A percentile compares a stretch with the other conserved stretches of the same genome.
Conservation (phyloP, 805 yeast species). For the Wickerhamomyces canadensis region DNA sequence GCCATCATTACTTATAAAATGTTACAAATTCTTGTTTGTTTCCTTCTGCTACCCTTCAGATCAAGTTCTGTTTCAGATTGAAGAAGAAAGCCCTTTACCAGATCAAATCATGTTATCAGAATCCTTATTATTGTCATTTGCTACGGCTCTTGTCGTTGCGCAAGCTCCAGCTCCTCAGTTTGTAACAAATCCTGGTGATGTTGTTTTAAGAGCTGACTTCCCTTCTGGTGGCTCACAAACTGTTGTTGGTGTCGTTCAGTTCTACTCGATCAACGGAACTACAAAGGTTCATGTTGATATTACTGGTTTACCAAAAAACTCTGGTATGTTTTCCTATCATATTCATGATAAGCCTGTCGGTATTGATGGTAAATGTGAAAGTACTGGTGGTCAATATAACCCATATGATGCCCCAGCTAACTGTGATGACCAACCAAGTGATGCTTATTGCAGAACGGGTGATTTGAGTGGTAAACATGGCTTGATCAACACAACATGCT, state of each 20-base stretch:
- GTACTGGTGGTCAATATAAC: constrained; percentile 54
- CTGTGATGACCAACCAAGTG: constrained; percentile 46
- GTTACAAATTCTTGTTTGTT: too few species aligned
- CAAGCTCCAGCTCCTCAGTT: constrained; percentile 12
- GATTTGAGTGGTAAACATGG: constrained; percentile 80
- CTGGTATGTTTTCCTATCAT: constrained; percentile 68
- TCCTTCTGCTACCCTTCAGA: too few species aligned
- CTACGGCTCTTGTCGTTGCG: constrained; percentile 9
- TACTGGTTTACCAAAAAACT: constrained; percentile 59
- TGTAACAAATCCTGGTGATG: constrained; percentile 20
- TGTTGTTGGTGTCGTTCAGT: constrained; percentile 49
- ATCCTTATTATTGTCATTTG: constrained; percentile 6
- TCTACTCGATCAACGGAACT: constrained; percentile 52
- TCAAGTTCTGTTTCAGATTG: too few species aligned
- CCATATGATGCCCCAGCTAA: constrained; percentile 53
- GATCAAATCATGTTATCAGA: constrained; percentile 13
- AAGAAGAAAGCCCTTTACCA: too few species aligned
- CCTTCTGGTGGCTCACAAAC: constrained; percentile 26
- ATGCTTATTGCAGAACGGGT: constrained; percentile 62
- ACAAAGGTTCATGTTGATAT: constrained; percentile 66
- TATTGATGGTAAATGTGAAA: constrained; percentile 45
- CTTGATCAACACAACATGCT: constrained; percentile 62
- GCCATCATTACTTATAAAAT: too few species aligned
- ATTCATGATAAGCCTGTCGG: constrained; percentile 57
- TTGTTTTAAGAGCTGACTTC: constrained; percentile 26